A percentile compares a stretch with the other conserved stretches of the same genome.
These are phyloP conservation scores for Populus simonii DNA, from an alignment of 345 rosid genomes.

Conservation along the genomic window DNA sequence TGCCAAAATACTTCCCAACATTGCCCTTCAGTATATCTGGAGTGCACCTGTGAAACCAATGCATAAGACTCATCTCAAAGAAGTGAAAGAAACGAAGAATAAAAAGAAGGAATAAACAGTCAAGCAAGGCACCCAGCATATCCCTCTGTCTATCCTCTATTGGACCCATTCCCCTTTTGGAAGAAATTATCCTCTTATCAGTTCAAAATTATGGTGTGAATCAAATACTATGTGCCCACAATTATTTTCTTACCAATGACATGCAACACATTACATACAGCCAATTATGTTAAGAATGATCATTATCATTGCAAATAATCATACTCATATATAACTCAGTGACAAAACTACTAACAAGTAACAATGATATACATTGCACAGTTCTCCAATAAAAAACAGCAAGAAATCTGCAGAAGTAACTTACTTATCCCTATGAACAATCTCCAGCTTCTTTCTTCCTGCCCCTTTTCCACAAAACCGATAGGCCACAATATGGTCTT, in stretches of 20 bases:
- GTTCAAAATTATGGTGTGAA: background rate
- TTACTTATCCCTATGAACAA: constrained; percentile 63
- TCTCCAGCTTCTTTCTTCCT: constrained; percentile 65
- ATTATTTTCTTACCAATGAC: background rate
- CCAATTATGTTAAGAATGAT: background rate
- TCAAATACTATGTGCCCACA: background rate
- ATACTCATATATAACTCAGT: background rate
- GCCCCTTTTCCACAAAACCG: constrained; percentile 52
- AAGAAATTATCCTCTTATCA: background rate
- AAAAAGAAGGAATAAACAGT: background rate
- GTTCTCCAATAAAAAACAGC: background rate
- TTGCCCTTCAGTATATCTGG: constrained; percentile 39
- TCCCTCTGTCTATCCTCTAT: background rate
- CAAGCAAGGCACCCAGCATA: background rate
- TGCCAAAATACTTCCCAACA: constrained; percentile 50
- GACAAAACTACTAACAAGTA: background rate
- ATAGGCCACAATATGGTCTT: constrained; percentile 79
- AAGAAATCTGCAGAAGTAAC: constrained; percentile 22
- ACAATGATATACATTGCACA: background rate
- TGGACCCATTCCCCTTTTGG: background rate
- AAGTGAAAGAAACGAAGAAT: background rate
- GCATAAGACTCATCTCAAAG: background rate
- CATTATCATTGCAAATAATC: background rate
- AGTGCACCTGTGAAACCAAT: constrained; percentile 38
- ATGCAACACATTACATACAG: background rate